Evolutionary conservation across 306 rosid genomes (phyloP), one percentile per base, ranked within the genome.

Genomic region (Quercus gilva): DNA sequence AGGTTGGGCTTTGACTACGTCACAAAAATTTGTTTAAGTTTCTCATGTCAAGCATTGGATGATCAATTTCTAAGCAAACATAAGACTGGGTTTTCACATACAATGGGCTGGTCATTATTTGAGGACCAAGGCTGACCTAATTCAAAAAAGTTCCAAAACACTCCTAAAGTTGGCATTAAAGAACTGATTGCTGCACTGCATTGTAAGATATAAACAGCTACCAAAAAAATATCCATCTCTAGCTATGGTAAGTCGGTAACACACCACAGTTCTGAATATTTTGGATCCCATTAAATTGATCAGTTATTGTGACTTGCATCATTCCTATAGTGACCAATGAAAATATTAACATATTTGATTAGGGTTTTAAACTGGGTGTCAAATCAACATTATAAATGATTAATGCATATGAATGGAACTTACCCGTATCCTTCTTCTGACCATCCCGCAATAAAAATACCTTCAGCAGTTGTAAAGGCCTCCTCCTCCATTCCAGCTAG

Each of bases 371-470:
- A 68, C 4, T 0, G 20, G 72, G 45, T 5, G 41, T 35, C 53
- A 35, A 68, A 19, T 68, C 52, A 49, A 68, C 72, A 68, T 19
- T 31, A 71, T 41, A 55, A 43, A 69, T 63, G 53, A 78, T 53
- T 72, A 25, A 19, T 3, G 64, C 77, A 17, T 57, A 45, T 55
- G 71, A 12, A n/a, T 37, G 55, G 58, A 77, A 82, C 84, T 90
- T 93, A 95, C 99, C 99, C 99, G 33, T 82, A 93, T 84, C 99
- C 99, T 33, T 93, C 98, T 82, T 95, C 97, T 55, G 99, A 91
- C 99, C 99, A 95, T 85, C 98, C 97, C 0, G 97, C 96, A 75
- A 81, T 75, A 85, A 92, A 93, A 79, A 95, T 91, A 59, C 99
- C 99, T 81, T 93, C 93, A 5, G 99, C 99, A 55, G 99, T 82